phyloP scores from a whole-genome alignment of 2,329 filamentous ascomycete genomes.

The Fusarium globosum region DNA sequence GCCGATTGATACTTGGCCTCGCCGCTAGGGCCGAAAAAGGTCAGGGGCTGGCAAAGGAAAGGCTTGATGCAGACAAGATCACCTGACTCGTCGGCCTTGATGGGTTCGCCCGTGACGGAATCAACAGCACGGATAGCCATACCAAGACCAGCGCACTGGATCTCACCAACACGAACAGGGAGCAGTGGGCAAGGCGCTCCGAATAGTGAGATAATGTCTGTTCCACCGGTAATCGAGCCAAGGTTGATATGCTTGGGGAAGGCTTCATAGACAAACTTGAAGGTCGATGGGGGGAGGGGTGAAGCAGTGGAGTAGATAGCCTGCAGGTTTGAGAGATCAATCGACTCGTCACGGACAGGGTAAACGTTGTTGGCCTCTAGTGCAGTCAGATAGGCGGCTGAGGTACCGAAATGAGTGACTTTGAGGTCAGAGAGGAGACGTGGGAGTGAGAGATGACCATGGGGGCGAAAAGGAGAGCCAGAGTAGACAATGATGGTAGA shows the following conservation, averaged over 20 bases:
- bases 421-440: constrained; percentile 80
- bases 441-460: constrained; percentile 84
- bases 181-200: constrained; percentile 83
- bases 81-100: constrained; percentile 75
- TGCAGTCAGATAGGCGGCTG: constrained; percentile 90
- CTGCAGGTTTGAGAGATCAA: constrained; percentile 73
- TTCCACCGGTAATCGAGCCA: constrained; percentile 93
- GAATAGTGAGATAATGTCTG: constrained; percentile 96
- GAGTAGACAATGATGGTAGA: constrained; percentile 90
- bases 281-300: constrained; percentile 91
- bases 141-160: constrained; percentile 80
- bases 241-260: constrained; percentile 87
- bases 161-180: constrained; percentile 78
- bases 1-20: constrained; percentile 81
- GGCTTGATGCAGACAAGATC: constrained; percentile 88
- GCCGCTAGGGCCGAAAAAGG: constrained; percentile 78
- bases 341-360: constrained; percentile 64
- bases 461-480: constrained; percentile 86
- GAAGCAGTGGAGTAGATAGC: constrained; percentile 96
- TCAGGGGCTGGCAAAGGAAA: constrained; percentile 91
- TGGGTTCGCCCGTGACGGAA: constrained; percentile 64
- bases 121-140: constrained; percentile 78
- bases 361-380: constrained; percentile 80
- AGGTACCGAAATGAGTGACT: constrained; percentile 95
- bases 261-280: constrained; percentile 85